Base-by-base conservation (phyloP, 2,329 filamentous ascomycete species). In the Lithohypha guttulata region DNA sequence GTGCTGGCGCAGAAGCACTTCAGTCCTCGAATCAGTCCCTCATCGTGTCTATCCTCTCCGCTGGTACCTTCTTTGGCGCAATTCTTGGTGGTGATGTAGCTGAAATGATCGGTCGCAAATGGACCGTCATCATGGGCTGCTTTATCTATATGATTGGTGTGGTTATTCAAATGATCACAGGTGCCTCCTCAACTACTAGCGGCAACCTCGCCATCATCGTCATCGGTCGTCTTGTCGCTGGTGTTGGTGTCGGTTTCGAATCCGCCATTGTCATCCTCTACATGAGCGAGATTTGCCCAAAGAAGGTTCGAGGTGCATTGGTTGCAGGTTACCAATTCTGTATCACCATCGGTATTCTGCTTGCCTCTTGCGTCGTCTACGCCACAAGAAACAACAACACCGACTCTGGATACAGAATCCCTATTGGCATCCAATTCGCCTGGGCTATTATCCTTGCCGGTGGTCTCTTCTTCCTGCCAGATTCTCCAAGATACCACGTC, bases 311-410 rank as follows among this genome's bases (percentile, higher is more conserved):
- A 54, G 82, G 82, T 55, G 78, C 81, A 39, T 71, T 87, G 34
- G 82, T 89, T n/a, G 75, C 80, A 1, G 81, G 80, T 3, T 87
- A 87, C 66, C 82, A 87, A 58, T 86, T 86, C 68, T 84, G 77
- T 59, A 79, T 87, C 59, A 87, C 82, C 45, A 71, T 87, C 48
- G 84, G 84, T 62, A 65, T 91, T 47, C 67, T 89, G 57, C 62
- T 89, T 44, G 83, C 83, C 15, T 73, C 81, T 1, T 77, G 76
- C 51, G 75, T 93, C 52, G 75, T 80, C 61, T 86, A 91, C 58
- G 78, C 61, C 37, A 82, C 79, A 42, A 61, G 84, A 60, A 53
- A 76, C 49, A 69, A 71, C 48, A 56, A 52, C 11, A 73, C 81
- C 59, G 76, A 73, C 6, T 71, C 72, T 47, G 75, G 77, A 2